These are phyloP conservation scores for Margaritispora aquatica DNA, from an alignment of 495 filamentous ascomycete genomes.

Conservation along the genomic window DNA sequence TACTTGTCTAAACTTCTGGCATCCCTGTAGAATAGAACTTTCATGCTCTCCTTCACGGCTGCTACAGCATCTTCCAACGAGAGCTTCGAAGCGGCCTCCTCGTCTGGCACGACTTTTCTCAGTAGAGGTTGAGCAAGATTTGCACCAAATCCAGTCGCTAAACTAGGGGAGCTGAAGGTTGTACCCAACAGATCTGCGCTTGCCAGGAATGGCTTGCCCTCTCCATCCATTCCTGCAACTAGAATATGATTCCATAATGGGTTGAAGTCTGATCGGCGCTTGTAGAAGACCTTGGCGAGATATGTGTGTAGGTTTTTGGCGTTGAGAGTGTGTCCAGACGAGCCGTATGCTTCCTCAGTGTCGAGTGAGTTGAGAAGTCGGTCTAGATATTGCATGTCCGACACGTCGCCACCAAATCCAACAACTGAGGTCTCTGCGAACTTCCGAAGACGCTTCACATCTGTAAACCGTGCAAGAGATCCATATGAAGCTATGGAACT, in stretches of 20 bases:
- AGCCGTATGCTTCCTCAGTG: slow-evolving; percentile 78
- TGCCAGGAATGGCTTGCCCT: slow-evolving; percentile 78
- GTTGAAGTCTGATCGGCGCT: slow-evolving; percentile 89
- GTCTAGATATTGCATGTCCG: slow-evolving; percentile 97
- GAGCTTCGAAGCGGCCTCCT: slow-evolving; percentile 61
- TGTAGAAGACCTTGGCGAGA: slow-evolving; percentile 89
- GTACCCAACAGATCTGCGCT: slow-evolving; percentile 90
- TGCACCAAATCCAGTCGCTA: slow-evolving; percentile 91
- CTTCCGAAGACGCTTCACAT: slow-evolving; percentile 81
- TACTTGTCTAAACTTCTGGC: slow-evolving; percentile 88
- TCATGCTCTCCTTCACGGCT: slow-evolving; percentile 86
- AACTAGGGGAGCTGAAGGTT: slow-evolving; percentile 75
- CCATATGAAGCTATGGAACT: slow-evolving; percentile 78
- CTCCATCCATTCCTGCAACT: slow-evolving; percentile 78
- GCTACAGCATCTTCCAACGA: slow-evolving; percentile 73
- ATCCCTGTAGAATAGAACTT: slow-evolving; percentile 96
- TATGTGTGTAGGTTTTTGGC: slow-evolving; percentile 96
- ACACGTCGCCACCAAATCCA: slow-evolving; percentile 90
- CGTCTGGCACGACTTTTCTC: slow-evolving; percentile 73
- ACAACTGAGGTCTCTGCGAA: slow-evolving; percentile 75
- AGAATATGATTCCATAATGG: slow-evolving; percentile 95
- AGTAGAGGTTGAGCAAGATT: slow-evolving; percentile 90
- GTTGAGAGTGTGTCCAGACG: slow-evolving; percentile 49
- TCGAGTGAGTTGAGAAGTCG: slow-evolving; percentile 79
- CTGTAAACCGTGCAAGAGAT: slow-evolving; percentile 91